Evolutionary conservation across 2,329 filamentous ascomycete genomes (phyloP).

Genomic region (Volutella citrinella): DNA sequence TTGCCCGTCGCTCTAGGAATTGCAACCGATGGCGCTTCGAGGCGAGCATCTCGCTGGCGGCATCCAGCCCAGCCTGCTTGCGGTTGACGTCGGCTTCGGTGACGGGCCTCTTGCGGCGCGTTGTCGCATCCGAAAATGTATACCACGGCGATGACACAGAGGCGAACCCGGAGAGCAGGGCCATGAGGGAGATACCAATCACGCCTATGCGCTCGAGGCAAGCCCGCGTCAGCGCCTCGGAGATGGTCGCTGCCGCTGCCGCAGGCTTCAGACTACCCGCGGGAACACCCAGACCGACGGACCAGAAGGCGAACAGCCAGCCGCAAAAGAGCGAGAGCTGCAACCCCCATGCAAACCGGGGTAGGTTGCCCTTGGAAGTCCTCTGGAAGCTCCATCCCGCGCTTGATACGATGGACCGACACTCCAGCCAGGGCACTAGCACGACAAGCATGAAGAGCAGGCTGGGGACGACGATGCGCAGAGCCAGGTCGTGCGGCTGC

Average conservation of each 20-base stretch:
- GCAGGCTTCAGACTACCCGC: conserved; percentile 25
- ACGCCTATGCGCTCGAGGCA: conserved; percentile 73
- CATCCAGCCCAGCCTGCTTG: conserved; percentile 75
- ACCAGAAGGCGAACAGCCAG: conserved; percentile 79
- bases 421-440: conserved; percentile 74
- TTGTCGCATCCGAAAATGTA: conserved; percentile 64
- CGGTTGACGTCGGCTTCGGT: conserved; percentile 72
- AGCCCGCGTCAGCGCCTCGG: conserved; percentile 44
- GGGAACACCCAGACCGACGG: conserved; percentile 63
- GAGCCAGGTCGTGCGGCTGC: conserved; percentile 62
- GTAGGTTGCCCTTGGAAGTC: conserved; percentile 52
- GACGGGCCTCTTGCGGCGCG: conserved; percentile 51
- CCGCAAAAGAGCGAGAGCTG: conserved; percentile 59
- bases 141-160: conserved; percentile 88
- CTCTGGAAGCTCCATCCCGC: conserved; percentile 62
- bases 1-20: conserved; percentile 62
- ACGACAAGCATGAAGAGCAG: conserved; percentile 71
- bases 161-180: conserved; percentile 82
- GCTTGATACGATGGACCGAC: conserved; percentile 60
- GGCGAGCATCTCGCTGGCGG: conserved; percentile 74
- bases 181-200: conserved; percentile 84
- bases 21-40: conserved; percentile 72
- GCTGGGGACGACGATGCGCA: conserved; percentile 67
- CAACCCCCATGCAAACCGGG: conserved; percentile 61
- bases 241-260: conserved; percentile 27